Conservation (phyloP, 2,329 filamentous ascomycete genomes). For the Fusarium poae region DNA sequence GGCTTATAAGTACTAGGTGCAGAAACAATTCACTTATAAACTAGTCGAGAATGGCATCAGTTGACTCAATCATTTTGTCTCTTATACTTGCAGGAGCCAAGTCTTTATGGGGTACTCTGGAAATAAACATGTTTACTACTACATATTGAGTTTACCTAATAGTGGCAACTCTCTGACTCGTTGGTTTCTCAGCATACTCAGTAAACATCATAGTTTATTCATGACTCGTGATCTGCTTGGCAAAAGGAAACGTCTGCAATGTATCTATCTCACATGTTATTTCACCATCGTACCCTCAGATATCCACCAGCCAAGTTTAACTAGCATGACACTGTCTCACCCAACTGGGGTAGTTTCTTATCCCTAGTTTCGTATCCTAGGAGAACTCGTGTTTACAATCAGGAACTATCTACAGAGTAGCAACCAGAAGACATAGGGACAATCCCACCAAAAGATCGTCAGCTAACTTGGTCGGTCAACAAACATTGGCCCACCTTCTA, state of each 20-base stretch:
- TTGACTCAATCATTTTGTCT: background rate
- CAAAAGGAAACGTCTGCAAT: background rate
- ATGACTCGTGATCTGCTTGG: conserved; percentile 3
- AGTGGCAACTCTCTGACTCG: background rate
- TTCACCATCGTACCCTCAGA: background rate
- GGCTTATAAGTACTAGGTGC: background rate
- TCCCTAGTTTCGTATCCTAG: background rate
- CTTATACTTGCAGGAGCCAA: background rate
- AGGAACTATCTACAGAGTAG: no score
- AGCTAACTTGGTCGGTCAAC: background rate
- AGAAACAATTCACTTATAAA: background rate
- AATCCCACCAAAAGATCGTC: background rate
- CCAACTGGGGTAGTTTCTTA: background rate
- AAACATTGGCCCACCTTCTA: background rate
- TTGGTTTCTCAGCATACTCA: background rate
- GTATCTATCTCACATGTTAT: background rate
- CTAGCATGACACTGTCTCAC: background rate
- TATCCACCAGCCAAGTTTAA: background rate
- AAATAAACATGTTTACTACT: background rate
- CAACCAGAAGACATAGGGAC: background rate
- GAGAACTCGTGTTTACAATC: background rate
- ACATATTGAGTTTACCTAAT: background rate
- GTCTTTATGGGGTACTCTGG: background rate
- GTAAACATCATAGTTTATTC: background rate
- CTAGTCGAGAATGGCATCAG: background rate